These are phyloP conservation scores for Tuber umbilicatum DNA, from an alignment of 495 filamentous ascomycete genomes.

Conservation along the genomic window DNA sequence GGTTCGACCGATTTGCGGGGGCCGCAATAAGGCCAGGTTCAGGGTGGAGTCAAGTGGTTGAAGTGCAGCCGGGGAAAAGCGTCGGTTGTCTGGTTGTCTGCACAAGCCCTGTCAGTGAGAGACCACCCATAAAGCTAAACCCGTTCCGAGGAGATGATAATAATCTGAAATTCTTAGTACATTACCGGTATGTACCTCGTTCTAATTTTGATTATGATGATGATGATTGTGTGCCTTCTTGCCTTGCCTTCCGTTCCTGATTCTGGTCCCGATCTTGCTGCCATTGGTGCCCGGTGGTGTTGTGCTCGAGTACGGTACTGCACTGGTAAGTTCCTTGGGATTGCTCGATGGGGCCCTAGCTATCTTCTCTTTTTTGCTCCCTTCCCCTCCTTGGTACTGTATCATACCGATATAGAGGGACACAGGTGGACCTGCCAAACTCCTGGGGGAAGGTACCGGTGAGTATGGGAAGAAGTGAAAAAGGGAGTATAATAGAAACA, in stretches of 20 bases:
- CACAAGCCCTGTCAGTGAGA: conserved; percentile 36
- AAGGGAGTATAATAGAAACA: not conserved
- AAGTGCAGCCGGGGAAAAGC: conserved; percentile 34
- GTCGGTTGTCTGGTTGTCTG: conserved; percentile 38
- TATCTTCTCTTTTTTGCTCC: not conserved
- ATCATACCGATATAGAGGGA: too few relatives aligned
- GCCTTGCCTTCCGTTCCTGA: not conserved
- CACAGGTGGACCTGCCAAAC: not conserved
- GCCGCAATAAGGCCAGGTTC: conserved; percentile 35
- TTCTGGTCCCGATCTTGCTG: not conserved
- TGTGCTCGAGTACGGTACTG: not conserved
- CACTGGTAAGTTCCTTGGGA: not conserved
- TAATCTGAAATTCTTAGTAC: conserved; percentile 10
- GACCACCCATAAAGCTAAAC: conserved; percentile 31
- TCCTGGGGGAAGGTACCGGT: not conserved
- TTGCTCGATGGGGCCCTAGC: not conserved
- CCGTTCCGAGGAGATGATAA: conserved; percentile 22
- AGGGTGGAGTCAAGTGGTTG: conserved; percentile 36
- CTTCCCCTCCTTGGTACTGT: not conserved
- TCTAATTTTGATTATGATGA: conserved; percentile 13
- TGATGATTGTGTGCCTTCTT: not conserved
- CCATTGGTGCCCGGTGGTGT: not conserved
- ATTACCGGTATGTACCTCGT: not conserved
- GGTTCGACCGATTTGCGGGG: conserved; percentile 27
- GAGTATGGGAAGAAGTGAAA: not conserved